A percentile compares a stretch with the other conserved stretches of the same genome.
phyloP scores from a whole-genome alignment of 495 filamentous ascomycete genomes.

The Neurospora pannonica region DNA sequence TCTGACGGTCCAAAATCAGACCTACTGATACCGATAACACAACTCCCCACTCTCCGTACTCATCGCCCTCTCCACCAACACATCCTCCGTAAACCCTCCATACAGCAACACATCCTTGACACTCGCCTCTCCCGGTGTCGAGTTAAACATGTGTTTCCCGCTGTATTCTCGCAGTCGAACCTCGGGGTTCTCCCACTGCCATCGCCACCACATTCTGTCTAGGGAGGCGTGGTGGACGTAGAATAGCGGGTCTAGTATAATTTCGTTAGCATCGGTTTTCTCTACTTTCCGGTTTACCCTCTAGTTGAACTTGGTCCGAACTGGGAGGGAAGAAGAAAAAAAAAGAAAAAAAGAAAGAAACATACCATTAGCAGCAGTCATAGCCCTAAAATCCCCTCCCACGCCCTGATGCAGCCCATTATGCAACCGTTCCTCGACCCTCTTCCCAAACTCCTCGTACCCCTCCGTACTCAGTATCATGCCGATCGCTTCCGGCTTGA shows the following conservation, averaged over 20 bases:
- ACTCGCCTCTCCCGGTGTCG: background rate
- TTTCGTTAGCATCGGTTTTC: background rate
- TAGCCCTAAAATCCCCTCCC: conserved; percentile 1
- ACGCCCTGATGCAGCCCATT: background rate
- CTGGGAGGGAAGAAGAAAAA: no score
- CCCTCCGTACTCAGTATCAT: background rate
- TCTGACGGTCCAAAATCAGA: no score
- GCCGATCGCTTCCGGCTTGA: background rate
- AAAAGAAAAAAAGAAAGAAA: background rate
- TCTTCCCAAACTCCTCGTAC: background rate
- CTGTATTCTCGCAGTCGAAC: background rate
- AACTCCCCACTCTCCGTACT: background rate
- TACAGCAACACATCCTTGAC: background rate
- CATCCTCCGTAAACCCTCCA: conserved; percentile 1
- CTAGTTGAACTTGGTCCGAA: no score
- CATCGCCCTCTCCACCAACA: background rate
- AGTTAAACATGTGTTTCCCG: conserved; percentile 4
- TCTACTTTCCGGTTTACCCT: no score
- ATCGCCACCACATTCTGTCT: conserved; percentile 2
- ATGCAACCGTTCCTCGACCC: background rate
- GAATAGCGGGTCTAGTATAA: conserved; percentile 3
- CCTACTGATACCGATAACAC: conserved; percentile 1
- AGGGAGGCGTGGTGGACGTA: conserved; percentile 2
- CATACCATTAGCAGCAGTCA: conserved; percentile 2
- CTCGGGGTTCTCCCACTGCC: background rate